phyloP scores from a whole-genome alignment of 2,329 filamentous ascomycete genomes.

The Cryphonectria naterciae region DNA sequence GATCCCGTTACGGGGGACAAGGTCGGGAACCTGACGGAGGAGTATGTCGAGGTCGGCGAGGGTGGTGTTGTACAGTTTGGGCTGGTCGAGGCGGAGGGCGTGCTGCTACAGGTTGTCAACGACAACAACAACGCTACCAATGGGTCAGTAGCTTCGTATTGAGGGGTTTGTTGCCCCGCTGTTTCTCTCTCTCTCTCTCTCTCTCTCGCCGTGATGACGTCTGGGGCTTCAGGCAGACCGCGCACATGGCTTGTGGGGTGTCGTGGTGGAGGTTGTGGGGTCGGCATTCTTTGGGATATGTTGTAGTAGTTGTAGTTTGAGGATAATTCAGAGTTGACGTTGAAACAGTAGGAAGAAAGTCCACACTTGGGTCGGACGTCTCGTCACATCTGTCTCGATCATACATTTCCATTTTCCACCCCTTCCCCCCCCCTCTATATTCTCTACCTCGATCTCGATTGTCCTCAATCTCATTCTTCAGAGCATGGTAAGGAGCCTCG shows the following conservation, averaged over 20 bases:
- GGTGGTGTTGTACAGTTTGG: constrained; percentile 34
- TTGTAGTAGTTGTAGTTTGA: no score
- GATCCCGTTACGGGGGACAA: constrained; percentile 35
- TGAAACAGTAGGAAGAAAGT: no score
- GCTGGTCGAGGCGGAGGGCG: constrained; percentile 38
- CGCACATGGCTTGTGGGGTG: neutral
- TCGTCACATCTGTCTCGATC: neutral
- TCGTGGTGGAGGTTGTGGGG: neutral
- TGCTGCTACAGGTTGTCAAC: constrained; percentile 36
- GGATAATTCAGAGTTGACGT: no score
- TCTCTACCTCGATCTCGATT: neutral
- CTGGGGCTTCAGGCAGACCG: neutral
- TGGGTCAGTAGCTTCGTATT: neutral
- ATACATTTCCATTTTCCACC: neutral
- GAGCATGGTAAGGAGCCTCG: neutral
- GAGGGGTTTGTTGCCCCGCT: no score
- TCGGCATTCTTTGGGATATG: neutral
- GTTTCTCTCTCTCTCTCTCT: no score
- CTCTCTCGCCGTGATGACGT: neutral
- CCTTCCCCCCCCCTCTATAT: neutral
- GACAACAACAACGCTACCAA: neutral
- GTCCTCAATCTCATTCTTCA: neutral
- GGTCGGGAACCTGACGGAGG: constrained; percentile 29
- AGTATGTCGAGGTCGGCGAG: constrained; percentile 36
- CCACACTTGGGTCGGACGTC: no score